phyloP scores from a whole-genome alignment of 2,329 filamentous ascomycete genomes.

The Exserohilum rostratum region DNA sequence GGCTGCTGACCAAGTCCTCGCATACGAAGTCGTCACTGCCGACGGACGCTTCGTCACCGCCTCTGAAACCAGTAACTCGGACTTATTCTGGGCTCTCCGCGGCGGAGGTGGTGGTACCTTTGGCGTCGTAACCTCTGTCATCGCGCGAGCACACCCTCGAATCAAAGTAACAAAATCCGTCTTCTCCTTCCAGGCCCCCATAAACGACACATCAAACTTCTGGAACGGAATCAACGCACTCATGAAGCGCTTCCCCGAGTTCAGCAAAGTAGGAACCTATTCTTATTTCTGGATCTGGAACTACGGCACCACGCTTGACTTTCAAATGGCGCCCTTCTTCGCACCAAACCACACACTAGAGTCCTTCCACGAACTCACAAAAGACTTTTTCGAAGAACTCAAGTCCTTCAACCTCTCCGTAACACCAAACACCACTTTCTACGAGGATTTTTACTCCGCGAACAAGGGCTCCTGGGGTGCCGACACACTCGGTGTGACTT shows the following conservation, averaged over 20 bases:
- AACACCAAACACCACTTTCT: constrained; percentile 14
- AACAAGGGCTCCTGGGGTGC: constrained; percentile 27
- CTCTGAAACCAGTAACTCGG: constrained; percentile 13
- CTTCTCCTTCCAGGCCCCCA: constrained; percentile 30
- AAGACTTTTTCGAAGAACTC: constrained; percentile 19
- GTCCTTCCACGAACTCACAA: constrained; percentile 15
- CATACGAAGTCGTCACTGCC: constrained; percentile 16
- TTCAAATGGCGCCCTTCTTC: constrained; percentile 26
- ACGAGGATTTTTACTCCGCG: constrained; percentile 25
- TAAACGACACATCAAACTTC: constrained; percentile 23
- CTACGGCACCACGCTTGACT: constrained; percentile 11
- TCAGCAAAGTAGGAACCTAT: constrained; percentile 24
- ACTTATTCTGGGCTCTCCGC: constrained; percentile 25
- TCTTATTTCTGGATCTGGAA: constrained; percentile 27
- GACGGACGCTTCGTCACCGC: constrained; percentile 17
- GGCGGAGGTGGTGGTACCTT: constrained; percentile 22
- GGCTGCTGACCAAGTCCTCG: constrained; percentile 20
- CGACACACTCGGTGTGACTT: constrained; percentile 41
- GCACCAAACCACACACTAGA: constrained; percentile 20
- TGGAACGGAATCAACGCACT: constrained; percentile 22
- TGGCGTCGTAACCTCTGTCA: constrained; percentile 16
- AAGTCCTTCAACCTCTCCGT: constrained; percentile 22
- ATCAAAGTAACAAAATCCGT: constrained; percentile 30
- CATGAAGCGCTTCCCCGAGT: constrained; percentile 21
- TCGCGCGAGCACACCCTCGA: constrained; percentile 26